These are phyloP conservation scores for Mycosphaerelloides madeirae DNA, from an alignment of 2,329 filamentous ascomycete genomes.

Conservation along the genomic window DNA sequence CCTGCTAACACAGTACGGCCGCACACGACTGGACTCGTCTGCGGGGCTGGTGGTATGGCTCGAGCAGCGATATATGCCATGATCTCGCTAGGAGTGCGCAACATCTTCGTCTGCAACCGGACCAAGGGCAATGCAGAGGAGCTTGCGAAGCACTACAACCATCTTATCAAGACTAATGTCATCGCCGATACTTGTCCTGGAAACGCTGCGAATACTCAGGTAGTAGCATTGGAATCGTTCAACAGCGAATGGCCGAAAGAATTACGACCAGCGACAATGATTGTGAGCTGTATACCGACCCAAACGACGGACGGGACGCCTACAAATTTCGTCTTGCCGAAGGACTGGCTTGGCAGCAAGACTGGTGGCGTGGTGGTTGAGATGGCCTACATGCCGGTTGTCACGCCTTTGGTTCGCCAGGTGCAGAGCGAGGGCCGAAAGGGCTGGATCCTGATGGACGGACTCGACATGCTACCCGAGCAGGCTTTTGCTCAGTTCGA, in stretches of 20 bases:
- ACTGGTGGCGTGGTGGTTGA: slow-evolving; percentile 69
- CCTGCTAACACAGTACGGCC: slow-evolving; percentile 59
- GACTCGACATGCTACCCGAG: slow-evolving; percentile 69
- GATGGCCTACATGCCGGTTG: slow-evolving; percentile 64
- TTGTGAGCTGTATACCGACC: slow-evolving; percentile 71
- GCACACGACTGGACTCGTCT: slow-evolving; percentile 50
- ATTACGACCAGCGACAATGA: slow-evolving; percentile 64
- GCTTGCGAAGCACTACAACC: slow-evolving; percentile 66
- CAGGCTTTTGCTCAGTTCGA: slow-evolving; percentile 80
- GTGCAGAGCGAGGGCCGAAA: slow-evolving; percentile 55
- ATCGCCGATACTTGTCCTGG: slow-evolving; percentile 20
- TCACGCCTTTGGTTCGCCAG: slow-evolving; percentile 66
- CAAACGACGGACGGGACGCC: slow-evolving; percentile 62
- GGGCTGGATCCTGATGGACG: slow-evolving; percentile 72
- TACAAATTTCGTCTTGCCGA: slow-evolving; percentile 65
- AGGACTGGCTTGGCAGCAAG: slow-evolving; percentile 64
- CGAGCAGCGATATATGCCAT: slow-evolving; percentile 73
- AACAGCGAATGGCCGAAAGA: slow-evolving; percentile 61
- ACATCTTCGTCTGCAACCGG: slow-evolving; percentile 70
- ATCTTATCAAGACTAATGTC: slow-evolving; percentile 38
- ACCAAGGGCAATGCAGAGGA: slow-evolving; percentile 62
- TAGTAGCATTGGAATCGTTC: slow-evolving; percentile 56
- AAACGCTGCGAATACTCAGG: slow-evolving; percentile 27
- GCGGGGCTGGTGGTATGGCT: slow-evolving; percentile 68
- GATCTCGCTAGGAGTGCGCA: slow-evolving; percentile 69